Evolutionary conservation across 2,329 filamentous ascomycete species (phyloP), one percentile per base, ranked within the genome.

Genomic region (Colletotrichum plurivorum): DNA sequence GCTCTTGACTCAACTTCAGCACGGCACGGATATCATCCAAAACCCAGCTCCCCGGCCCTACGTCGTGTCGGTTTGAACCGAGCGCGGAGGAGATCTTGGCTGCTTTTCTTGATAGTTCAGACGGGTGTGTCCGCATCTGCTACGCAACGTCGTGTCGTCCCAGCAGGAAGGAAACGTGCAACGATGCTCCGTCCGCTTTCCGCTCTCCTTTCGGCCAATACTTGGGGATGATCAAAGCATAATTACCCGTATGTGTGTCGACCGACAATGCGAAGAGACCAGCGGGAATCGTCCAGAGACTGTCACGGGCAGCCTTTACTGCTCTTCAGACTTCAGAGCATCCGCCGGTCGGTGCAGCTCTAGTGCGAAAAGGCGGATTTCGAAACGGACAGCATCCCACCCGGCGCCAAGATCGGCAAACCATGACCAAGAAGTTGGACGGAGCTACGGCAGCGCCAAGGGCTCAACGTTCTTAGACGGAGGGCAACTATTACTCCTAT

Each of bases 331-430:
- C 31, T 36, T 36, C 31, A 36, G 31, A 8, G 31, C 31, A 10
- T 36, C 31, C 43, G 25, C 25, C 56, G 12, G 58, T 27, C 31
- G 52, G 58, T 18, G 60, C 62, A 49, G 62, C 55, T 61, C 51
- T 36, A 36, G 31, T 36, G 31, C 31, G 8, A 36, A 46, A 43
- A 39, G 53, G 52, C 48, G 43, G 43, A 55, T 56, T 66, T 54
- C 62, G 54, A 66, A 60, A 60, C 62, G 49, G 55, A 66, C 41
- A 60, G 49, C 49, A 69, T 69, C 59, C 55, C 61, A 59, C 49
- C 61, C 48, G 61, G 55, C 43, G 61, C 61, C 66, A 60, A 69
- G 66, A 69, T 66, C 66, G 66, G 51, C 64, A 63, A 63, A 43
- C 41, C 52, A 65, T 53, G 49, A 43, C 41, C 52, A 65, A 58